Conservation (phyloP, 225 moss, liverwort and hornwort species). For the Sphagnum tenellum region DNA sequence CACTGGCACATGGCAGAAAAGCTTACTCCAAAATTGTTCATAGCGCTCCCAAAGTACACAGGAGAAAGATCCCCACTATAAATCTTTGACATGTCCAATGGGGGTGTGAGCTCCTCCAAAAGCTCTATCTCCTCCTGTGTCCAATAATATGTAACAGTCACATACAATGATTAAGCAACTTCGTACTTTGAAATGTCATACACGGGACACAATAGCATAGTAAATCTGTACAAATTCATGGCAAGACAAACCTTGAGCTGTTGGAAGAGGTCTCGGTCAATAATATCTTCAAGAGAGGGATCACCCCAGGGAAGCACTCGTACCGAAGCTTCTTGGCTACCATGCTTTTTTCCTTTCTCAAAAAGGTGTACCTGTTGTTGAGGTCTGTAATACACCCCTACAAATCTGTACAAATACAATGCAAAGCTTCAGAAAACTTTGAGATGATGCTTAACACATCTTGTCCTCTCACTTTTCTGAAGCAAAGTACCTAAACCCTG, state of each 20-base stretch:
- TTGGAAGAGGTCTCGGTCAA: conserved; percentile 62
- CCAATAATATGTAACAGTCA: conserved; percentile 2
- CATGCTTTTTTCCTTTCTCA: conserved; percentile 71
- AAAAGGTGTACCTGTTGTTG: conserved; percentile 85
- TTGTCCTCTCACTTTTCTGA: no score
- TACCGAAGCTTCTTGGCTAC: conserved; percentile 62
- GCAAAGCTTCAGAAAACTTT: no score
- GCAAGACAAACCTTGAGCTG: conserved; percentile 53
- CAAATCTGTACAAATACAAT: conserved; percentile 33
- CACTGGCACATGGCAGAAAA: background rate
- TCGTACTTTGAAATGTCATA: no score
- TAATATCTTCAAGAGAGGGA: conserved; percentile 50
- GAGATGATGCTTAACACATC: no score
- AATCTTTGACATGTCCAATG: conserved; percentile 76
- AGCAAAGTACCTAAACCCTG: no score
- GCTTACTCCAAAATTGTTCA: conserved; percentile 98
- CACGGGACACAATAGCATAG: no score
- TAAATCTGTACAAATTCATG: background rate
- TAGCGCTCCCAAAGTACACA: conserved; percentile 95
- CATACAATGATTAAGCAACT: no score
- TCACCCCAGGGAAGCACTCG: conserved; percentile 72
- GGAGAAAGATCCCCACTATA: conserved; percentile 87
- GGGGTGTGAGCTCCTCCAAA: conserved; percentile 84
- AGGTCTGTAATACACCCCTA: conserved; percentile 90
- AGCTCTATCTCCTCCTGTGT: conserved; percentile 83